Percentiles rank a stretch among this genome's conserved stretches.
phyloP scores from a whole-genome alignment of 352 stramenopile species.

The Globisporangium polare region DNA sequence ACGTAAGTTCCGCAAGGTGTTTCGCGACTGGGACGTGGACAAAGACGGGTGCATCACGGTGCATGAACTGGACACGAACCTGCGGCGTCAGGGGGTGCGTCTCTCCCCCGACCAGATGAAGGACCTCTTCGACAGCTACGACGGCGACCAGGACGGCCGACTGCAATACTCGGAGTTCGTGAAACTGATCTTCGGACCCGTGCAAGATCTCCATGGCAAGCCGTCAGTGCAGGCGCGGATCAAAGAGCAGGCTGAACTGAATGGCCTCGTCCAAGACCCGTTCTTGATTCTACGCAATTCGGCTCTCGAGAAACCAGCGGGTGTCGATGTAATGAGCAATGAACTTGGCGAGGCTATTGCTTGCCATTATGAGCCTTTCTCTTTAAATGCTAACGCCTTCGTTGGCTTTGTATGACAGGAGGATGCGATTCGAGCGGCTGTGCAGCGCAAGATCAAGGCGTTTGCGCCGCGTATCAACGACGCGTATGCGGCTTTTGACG shows the following conservation, averaged over 20 bases:
- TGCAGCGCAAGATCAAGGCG: constrained; percentile 36
- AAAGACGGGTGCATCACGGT: constrained; percentile 47
- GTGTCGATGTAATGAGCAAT: constrained; percentile 6
- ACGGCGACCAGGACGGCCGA: constrained; percentile 33
- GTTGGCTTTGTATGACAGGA: constrained; percentile 26
- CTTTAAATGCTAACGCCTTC: no score
- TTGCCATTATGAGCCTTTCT: no score
- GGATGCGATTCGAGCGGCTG: constrained; percentile 26
- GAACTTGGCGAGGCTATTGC: background rate
- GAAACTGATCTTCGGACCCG: constrained; percentile 30
- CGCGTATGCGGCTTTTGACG: constrained; percentile 46
- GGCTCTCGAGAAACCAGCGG: constrained; percentile 8
- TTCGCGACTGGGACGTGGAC: constrained; percentile 58
- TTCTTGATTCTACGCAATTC: constrained; percentile 35
- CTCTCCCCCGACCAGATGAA: constrained; percentile 30
- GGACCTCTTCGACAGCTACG: constrained; percentile 38
- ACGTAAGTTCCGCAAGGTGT: constrained; percentile 34
- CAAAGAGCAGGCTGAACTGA: constrained; percentile 4
- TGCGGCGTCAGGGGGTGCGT: constrained; percentile 37
- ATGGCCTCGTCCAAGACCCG: constrained; percentile 19
- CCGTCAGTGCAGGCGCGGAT: constrained; percentile 6
- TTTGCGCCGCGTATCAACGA: constrained; percentile 45
- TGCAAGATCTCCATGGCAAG: constrained; percentile 18
- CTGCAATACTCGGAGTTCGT: constrained; percentile 50
- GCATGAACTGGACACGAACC: constrained; percentile 38